Conservation (phyloP, 805 yeast species). For the Cyberlindnera subsufficiens region DNA sequence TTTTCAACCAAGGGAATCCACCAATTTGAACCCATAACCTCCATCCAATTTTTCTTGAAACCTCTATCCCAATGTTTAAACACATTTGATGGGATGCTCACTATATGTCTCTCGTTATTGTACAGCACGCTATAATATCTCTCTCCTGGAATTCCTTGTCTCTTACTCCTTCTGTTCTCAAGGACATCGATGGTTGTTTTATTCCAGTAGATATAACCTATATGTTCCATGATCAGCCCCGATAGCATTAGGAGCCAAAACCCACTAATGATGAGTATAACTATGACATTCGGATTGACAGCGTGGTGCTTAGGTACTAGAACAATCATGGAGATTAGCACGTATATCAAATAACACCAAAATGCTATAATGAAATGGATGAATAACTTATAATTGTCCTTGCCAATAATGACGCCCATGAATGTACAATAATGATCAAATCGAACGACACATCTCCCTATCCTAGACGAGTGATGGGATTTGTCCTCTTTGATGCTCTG, state of each 20-base stretch:
- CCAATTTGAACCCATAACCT: constrained; percentile 24
- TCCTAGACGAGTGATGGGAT: constrained; percentile 59
- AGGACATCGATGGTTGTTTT: constrained; percentile 58
- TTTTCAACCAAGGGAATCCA: too few species aligned
- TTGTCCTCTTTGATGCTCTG: constrained; percentile 60
- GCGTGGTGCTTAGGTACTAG: constrained; percentile 16
- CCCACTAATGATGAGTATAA: constrained; percentile 37
- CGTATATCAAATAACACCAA: constrained; percentile 31
- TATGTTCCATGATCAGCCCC: constrained; percentile 37
- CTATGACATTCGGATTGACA: constrained; percentile 44
- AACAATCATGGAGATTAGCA: constrained; percentile 32
- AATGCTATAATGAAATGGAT: constrained; percentile 41
- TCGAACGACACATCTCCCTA: constrained; percentile 54
- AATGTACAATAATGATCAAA: constrained; percentile 85
- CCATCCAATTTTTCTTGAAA: constrained; percentile 21
- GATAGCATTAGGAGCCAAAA: constrained; percentile 40
- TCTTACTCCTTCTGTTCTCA: constrained; percentile 28
- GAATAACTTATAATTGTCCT: constrained; percentile 56
- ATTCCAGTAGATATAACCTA: constrained; percentile 40
- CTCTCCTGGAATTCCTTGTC: constrained; percentile 14
- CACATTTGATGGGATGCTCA: constrained; percentile 21
- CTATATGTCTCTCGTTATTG: constrained; percentile 35
- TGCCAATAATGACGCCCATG: constrained; percentile 71
- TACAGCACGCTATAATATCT: constrained; percentile 26
- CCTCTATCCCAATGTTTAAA: constrained; percentile 20